Evolutionary conservation across 176 grass and related monocot species (phyloP).

Genomic region (Otatea glauca): DNA sequence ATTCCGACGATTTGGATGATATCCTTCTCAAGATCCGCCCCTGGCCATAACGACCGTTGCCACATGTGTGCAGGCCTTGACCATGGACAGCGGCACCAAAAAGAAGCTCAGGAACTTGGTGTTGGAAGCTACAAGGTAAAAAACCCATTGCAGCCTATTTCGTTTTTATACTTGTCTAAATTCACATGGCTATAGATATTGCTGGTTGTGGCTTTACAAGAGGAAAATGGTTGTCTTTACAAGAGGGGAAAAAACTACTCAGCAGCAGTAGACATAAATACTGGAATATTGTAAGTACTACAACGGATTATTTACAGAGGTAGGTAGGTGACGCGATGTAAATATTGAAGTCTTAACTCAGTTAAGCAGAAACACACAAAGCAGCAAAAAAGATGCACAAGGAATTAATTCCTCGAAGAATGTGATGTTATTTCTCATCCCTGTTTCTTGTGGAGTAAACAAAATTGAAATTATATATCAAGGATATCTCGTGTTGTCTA

Average conservation of each 20-base stretch:
- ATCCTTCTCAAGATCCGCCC: too few species aligned
- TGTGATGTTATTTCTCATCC: background rate
- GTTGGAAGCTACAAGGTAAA: conserved; percentile 83
- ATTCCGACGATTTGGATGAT: too few species aligned
- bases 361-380: background rate
- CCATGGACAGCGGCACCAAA: conserved; percentile 54
- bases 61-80: conserved; percentile 56
- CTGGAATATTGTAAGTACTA: background rate
- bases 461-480: background rate
- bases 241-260: background rate
- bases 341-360: background rate
- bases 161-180: background rate
- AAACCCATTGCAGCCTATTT: background rate
- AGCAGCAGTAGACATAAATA: background rate
- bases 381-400: background rate
- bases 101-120: conserved; percentile 66
- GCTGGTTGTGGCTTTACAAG: background rate
- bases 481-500: background rate
- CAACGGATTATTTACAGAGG: background rate
- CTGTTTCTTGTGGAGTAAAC: too few species aligned
- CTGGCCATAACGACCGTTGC: background rate
- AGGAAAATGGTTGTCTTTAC: too few species aligned
- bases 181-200: background rate
- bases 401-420: background rate
- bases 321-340: background rate